These are phyloP conservation scores for Papilionanthe hybrid DNA, from an alignment of 116 monocot species.

Conservation along the genomic window DNA sequence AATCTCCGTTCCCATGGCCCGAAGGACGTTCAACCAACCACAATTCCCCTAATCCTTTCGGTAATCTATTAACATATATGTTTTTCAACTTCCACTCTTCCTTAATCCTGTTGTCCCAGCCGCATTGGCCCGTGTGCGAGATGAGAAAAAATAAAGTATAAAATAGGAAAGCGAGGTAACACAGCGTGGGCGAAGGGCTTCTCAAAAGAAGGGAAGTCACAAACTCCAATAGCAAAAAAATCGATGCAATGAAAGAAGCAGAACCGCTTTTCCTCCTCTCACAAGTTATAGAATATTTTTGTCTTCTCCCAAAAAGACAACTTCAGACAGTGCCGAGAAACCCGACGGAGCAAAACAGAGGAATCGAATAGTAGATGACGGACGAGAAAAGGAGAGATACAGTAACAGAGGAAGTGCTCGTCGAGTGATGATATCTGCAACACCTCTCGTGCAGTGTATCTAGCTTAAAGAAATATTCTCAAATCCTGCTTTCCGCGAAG, in stretches of 20 bases:
- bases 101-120: background rate
- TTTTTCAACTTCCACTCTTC: background rate
- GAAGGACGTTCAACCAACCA: background rate
- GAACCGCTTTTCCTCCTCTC: background rate
- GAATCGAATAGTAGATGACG: background rate
- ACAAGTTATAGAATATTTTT: background rate
- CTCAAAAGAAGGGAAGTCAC: constrained; percentile 22
- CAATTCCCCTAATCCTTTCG: background rate
- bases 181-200: constrained; percentile 2
- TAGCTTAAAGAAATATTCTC: constrained; percentile 9
- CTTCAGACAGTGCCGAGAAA: background rate
- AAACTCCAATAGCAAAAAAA: constrained; percentile 4
- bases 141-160: background rate
- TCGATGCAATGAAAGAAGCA: background rate
- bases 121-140: background rate
- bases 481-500: constrained; percentile 10
- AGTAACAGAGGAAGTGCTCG: background rate
- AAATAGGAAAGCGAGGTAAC: background rate
- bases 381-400: background rate
- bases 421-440: background rate
- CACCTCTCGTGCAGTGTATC: background rate
- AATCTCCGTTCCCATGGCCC: constrained; percentile 9
- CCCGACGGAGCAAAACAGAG: background rate
- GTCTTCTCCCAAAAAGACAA: background rate
- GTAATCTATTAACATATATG: constrained; percentile 5